These are phyloP conservation scores for Sonneratia caseolaris DNA, from an alignment of 345 rosid species.

Conservation along the genomic window DNA sequence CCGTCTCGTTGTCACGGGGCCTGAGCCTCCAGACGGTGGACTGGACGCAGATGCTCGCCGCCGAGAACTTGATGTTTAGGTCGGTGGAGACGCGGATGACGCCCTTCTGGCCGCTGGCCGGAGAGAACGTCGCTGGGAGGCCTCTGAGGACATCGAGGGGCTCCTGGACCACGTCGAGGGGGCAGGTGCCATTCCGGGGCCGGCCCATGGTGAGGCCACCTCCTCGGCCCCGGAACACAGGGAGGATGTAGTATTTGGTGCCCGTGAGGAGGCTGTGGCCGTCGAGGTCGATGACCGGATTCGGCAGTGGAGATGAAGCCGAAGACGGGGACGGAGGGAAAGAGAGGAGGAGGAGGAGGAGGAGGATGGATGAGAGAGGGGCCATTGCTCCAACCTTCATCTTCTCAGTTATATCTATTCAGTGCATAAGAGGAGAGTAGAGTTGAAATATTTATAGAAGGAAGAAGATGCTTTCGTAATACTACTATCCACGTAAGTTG, in stretches of 20 bases:
- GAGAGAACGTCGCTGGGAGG: constrained; percentile 21
- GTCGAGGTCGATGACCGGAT: constrained; percentile 20
- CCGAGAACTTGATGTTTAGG: constrained; percentile 36
- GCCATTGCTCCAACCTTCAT: too few species aligned
- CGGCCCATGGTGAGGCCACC: constrained; percentile 26
- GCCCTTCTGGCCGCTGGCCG: constrained; percentile 17
- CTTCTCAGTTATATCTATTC: too few species aligned
- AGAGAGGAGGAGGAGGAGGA: not conserved
- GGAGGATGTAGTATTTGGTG: constrained; percentile 21
- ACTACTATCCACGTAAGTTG: too few species aligned
- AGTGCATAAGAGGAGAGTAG: too few species aligned
- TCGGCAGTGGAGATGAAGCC: constrained; percentile 7
- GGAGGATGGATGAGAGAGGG: not conserved
- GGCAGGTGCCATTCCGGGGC: constrained; percentile 17
- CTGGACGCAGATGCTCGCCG: constrained; percentile 29
- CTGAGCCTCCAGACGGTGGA: constrained; percentile 46
- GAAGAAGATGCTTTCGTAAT: too few species aligned
- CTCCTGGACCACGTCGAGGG: constrained; percentile 27
- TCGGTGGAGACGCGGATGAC: constrained; percentile 26
- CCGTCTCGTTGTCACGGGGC: constrained; percentile 20
- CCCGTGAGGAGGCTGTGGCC: constrained; percentile 17
- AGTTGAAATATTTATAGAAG: too few species aligned
- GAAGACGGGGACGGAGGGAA: constrained; percentile 13
- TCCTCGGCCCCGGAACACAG: constrained; percentile 22
- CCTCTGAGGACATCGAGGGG: constrained; percentile 13